Percentiles rank a stretch among this genome's conserved stretches.
These are phyloP conservation scores for Coniochaeta prunicola DNA, from an alignment of 2,329 filamentous ascomycete species.

Conservation along the genomic window DNA sequence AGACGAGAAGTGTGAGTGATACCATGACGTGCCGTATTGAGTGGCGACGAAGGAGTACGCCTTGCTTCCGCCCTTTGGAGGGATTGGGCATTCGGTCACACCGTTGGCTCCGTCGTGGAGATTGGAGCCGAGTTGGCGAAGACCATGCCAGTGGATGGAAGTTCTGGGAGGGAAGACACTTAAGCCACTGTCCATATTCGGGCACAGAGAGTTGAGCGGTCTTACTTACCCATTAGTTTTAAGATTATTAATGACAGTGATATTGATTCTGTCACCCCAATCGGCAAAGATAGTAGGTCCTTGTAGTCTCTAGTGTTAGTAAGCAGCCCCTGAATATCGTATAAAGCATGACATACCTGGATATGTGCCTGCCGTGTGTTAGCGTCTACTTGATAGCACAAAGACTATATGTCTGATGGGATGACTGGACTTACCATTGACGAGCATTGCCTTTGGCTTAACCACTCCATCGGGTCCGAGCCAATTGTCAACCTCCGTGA, in stretches of 20 bases:
- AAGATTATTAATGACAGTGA: constrained; percentile 61
- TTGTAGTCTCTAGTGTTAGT: neutral
- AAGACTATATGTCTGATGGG: neutral
- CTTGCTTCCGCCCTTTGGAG: constrained; percentile 22
- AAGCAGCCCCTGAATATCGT: neutral
- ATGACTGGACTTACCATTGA: constrained; percentile 34
- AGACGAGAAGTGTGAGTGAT: constrained; percentile 39
- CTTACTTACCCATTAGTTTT: constrained; percentile 28
- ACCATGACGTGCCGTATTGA: constrained; percentile 32
- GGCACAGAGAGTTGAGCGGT: neutral
- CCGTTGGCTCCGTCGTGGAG: constrained; percentile 39
- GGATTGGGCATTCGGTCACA: constrained; percentile 32
- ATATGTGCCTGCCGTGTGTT: constrained; percentile 5
- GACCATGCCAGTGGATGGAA: constrained; percentile 42
- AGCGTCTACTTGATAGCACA: neutral
- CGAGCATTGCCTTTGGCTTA: constrained; percentile 32
- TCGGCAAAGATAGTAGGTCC: constrained; percentile 47
- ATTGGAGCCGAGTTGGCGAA: constrained; percentile 34
- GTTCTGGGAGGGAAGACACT: constrained; percentile 18
- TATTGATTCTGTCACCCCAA: constrained; percentile 45
- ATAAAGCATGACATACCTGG: constrained; percentile 2
- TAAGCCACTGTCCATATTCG: neutral
- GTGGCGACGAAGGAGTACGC: constrained; percentile 28
- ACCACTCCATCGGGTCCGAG: constrained; percentile 18
- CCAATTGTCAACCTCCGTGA: constrained; percentile 21